These are phyloP conservation scores for Themeda triandra DNA, from an alignment of 176 grass and related monocot genomes.

Conservation along the genomic window DNA sequence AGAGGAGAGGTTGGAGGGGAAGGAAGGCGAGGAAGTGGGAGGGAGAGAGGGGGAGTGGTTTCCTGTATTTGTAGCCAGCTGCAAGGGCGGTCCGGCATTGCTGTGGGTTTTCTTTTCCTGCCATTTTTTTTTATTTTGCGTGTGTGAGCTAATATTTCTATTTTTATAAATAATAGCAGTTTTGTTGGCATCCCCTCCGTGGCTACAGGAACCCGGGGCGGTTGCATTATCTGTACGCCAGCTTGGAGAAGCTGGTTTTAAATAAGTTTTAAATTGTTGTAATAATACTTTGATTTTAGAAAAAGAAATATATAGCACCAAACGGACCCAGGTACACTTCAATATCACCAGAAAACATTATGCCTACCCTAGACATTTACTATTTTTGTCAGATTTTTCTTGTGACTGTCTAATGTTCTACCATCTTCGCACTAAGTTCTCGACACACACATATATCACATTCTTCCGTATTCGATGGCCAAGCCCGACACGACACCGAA, in stretches of 20 bases:
- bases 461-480: too few species aligned
- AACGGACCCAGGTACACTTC: not conserved
- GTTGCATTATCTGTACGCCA: not conserved
- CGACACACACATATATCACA: too few species aligned
- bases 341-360: not conserved
- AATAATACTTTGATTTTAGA: too few species aligned
- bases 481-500: too few species aligned
- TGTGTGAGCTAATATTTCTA: not conserved
- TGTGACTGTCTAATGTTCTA: too few species aligned
- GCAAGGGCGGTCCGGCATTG: not conserved
- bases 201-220: not conserved
- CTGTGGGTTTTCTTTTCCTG: not conserved
- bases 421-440: too few species aligned
- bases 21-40: not conserved
- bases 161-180: not conserved
- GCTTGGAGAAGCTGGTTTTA: not conserved
- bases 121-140: not conserved
- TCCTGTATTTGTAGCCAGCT: slow-evolving; percentile 36
- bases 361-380: too few species aligned
- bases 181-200: slow-evolving; percentile 10
- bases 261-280: not conserved
- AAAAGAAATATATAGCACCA: not conserved
- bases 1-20: not conserved
- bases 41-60: not conserved
- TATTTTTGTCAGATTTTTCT: too few species aligned